Conservation (phyloP, 2,329 filamentous ascomycete species). For the Cytospora leucostoma region DNA sequence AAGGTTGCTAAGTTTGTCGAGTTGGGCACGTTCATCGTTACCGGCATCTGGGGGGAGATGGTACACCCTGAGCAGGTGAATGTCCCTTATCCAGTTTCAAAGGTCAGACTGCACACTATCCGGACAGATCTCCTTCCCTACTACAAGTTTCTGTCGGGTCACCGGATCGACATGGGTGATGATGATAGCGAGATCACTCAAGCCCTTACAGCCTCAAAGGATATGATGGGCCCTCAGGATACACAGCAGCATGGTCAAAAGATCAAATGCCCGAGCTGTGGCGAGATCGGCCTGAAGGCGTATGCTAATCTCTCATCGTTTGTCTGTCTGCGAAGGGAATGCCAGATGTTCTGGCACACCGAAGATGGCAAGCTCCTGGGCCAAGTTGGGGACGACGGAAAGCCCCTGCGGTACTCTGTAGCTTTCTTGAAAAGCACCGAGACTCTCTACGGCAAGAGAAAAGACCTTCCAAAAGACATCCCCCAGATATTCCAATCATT, state of each 20-base stretch:
- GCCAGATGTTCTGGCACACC: slow-evolving; percentile 1
- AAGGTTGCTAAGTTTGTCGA: slow-evolving; percentile 56
- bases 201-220: too few species aligned
- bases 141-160: too few species aligned
- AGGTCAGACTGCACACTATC: slow-evolving; percentile 67
- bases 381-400: slow-evolving; percentile 26
- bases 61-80: slow-evolving; percentile 31
- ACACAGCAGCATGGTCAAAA: not conserved
- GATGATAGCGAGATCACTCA: too few species aligned
- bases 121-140: slow-evolving; percentile 36
- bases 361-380: not conserved
- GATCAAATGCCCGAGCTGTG: slow-evolving; percentile 1
- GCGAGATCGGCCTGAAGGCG: not conserved
- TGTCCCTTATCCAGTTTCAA: slow-evolving; percentile 40
- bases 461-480: slow-evolving; percentile 43
- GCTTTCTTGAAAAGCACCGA: slow-evolving; percentile 59
- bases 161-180: too few species aligned
- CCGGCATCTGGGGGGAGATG: slow-evolving; percentile 68
- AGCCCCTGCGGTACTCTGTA: slow-evolving; percentile 51
- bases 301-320: slow-evolving; percentile 10
- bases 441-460: slow-evolving; percentile 39
- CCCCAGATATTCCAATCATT: slow-evolving; percentile 43
- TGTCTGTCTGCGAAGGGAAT: slow-evolving; percentile 11
- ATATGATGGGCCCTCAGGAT: not conserved
- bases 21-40: slow-evolving; percentile 68